A percentile compares a stretch with the other conserved stretches of the same genome.
Conservation (phyloP, 768 basidiomycete species). For the Podaxis carcinomalis region DNA sequence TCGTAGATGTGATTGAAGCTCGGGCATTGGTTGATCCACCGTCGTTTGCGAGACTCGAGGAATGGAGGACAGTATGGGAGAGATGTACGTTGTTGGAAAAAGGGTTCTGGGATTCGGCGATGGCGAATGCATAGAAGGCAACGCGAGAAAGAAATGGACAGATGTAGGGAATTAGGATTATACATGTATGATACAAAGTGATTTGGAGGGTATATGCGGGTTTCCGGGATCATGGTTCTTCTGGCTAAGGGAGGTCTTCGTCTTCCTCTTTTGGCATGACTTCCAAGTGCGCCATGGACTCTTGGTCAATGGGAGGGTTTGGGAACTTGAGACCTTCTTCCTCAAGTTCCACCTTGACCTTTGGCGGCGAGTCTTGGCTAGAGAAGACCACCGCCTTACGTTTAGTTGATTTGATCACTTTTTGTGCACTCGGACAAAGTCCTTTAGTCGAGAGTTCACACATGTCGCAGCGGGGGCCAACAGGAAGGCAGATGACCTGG, state of each 20-base stretch:
- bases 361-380: constrained; percentile 20
- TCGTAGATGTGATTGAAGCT: constrained; percentile 70
- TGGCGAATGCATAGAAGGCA: constrained; percentile 21
- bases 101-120: constrained; percentile 78
- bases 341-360: constrained; percentile 31
- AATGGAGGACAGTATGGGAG: constrained; percentile 72
- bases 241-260: not conserved
- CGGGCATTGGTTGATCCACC: constrained; percentile 61
- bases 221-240: not conserved
- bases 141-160: not conserved
- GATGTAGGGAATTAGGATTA: not conserved
- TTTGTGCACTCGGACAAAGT: constrained; percentile 64
- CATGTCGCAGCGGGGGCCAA: constrained; percentile 58
- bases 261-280: constrained; percentile 7
- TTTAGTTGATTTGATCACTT: constrained; percentile 16
- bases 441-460: constrained; percentile 53
- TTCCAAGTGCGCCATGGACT: constrained; percentile 2
- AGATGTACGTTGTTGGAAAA: constrained; percentile 75
- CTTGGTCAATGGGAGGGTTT: constrained; percentile 1
- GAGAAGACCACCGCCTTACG: constrained; percentile 23
- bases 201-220: not conserved
- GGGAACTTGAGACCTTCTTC: constrained; percentile 14
- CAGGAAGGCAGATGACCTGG: constrained; percentile 67
- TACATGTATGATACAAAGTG: constrained; percentile 5
- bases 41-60: constrained; percentile 49